phyloP scores from a whole-genome alignment of 257 asterid genomes.

The Ocimum tenuiflorum region DNA sequence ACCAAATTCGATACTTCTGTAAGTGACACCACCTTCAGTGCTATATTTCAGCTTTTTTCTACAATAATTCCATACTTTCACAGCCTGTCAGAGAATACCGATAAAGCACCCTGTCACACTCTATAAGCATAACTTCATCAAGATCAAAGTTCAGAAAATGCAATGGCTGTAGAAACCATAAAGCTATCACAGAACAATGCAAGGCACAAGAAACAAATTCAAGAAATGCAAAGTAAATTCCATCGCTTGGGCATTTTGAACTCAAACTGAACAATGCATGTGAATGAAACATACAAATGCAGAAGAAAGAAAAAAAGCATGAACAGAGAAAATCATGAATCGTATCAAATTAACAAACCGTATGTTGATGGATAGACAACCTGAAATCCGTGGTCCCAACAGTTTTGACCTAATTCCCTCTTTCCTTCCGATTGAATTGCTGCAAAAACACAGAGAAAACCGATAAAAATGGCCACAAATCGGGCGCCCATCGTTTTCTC shows the following conservation, averaged over 20 bases:
- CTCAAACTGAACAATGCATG: too few species aligned
- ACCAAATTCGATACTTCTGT: slow-evolving; percentile 17
- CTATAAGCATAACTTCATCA: not conserved
- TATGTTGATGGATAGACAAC: slow-evolving; percentile 25
- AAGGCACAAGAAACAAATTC: not conserved
- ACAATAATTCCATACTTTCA: slow-evolving; percentile 36
- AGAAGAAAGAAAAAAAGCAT: slow-evolving; percentile 7
- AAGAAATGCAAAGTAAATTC: too few species aligned
- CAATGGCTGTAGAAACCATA: not conserved
- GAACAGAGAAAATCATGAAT: not conserved
- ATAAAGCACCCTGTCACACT: not conserved
- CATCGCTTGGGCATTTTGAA: too few species aligned
- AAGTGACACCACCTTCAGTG: slow-evolving; percentile 14
- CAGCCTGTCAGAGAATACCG: slow-evolving; percentile 36
- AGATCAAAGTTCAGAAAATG: not conserved
- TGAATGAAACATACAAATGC: not conserved
- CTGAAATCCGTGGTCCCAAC: slow-evolving; percentile 16
- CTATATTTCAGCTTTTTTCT: slow-evolving; percentile 36
- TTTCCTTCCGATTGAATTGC: slow-evolving; percentile 47
- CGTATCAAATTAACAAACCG: slow-evolving; percentile 29
- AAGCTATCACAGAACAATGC: not conserved
- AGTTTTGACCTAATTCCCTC: slow-evolving; percentile 39
- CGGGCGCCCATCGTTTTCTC: slow-evolving; percentile 44
- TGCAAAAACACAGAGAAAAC: slow-evolving; percentile 42
- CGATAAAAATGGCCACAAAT: slow-evolving; percentile 43